These are phyloP conservation scores for Intubia oerlemansii DNA, from an alignment of 2,329 filamentous ascomycete species.

Conservation along the genomic window DNA sequence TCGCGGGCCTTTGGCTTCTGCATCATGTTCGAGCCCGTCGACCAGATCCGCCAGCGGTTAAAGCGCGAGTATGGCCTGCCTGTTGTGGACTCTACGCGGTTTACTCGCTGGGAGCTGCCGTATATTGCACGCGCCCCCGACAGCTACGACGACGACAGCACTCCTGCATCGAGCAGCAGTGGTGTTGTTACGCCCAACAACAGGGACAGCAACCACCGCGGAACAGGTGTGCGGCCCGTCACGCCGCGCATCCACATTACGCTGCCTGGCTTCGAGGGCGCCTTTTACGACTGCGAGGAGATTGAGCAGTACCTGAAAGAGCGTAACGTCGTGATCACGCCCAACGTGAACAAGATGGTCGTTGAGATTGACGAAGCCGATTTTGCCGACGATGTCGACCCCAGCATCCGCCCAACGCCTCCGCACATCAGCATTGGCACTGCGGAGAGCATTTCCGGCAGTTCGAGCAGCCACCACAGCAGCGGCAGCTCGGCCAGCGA, in stretches of 20 bases:
- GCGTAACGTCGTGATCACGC: constrained; percentile 40
- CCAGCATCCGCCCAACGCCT: too few species aligned
- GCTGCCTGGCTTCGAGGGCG: constrained; percentile 43
- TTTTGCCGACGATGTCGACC: constrained; percentile 16
- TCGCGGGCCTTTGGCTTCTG: constrained; percentile 47
- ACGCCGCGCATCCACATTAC: constrained; percentile 27
- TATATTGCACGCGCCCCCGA: constrained; percentile 9
- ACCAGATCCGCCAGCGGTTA: constrained; percentile 23
- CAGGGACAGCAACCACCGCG: constrained; percentile 15
- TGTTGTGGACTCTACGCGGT: constrained; percentile 17
- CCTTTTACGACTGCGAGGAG: constrained; percentile 60
- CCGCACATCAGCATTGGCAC: too few species aligned
- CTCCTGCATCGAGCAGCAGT: too few species aligned
- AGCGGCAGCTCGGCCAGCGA: too few species aligned
- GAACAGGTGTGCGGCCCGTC: constrained; percentile 15
- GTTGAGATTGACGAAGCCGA: constrained; percentile 28
- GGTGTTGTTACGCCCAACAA: constrained; percentile 1
- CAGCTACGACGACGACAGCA: constrained; percentile 1
- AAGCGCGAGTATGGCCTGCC: constrained; percentile 24
- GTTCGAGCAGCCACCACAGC: too few species aligned
- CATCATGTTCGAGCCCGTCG: constrained; percentile 33
- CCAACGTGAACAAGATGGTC: constrained; percentile 35
- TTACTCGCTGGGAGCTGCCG: constrained; percentile 23
- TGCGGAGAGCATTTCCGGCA: too few species aligned
- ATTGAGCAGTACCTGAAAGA: constrained; percentile 51